Conservation (phyloP, 2,329 filamentous ascomycete species). For the Alternaria triticina region DNA sequence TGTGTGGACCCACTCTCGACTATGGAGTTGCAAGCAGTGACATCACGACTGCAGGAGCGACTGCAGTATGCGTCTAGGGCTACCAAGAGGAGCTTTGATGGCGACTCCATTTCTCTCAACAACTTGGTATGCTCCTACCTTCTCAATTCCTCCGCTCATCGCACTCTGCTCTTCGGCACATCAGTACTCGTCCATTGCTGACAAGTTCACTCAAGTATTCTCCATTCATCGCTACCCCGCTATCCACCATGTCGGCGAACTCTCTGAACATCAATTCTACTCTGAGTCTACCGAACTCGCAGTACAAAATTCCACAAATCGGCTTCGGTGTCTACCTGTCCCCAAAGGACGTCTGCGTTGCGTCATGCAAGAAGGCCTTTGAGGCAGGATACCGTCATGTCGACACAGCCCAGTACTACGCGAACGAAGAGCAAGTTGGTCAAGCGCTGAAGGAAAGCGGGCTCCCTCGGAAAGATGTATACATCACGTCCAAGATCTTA, state of each 20-base stretch:
- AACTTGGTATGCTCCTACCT: conserved; percentile 15
- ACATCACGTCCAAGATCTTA: conserved; percentile 74
- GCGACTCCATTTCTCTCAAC: background rate
- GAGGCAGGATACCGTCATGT: conserved; percentile 67
- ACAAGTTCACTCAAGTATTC: conserved; percentile 7
- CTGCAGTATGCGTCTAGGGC: conserved; percentile 7
- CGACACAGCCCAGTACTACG: conserved; percentile 73
- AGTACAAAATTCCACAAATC: conserved; percentile 66
- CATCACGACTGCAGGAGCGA: conserved; percentile 22
- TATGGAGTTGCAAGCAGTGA: conserved; percentile 16
- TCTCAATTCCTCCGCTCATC: conserved; percentile 2
- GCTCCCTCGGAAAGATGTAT: conserved; percentile 65
- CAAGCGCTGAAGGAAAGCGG: conserved; percentile 65
- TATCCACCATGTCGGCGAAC: conserved; percentile 20
- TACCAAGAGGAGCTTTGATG: background rate
- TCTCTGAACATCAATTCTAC: conserved; percentile 54
- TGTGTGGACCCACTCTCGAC: conserved; percentile 6
- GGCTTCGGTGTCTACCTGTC: conserved; percentile 76
- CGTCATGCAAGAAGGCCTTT: conserved; percentile 66
- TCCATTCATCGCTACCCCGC: conserved; percentile 12
- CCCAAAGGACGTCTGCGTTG: conserved; percentile 59
- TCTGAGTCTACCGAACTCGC: conserved; percentile 58
- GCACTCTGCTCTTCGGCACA: conserved; percentile 2
- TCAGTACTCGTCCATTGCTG: conserved; percentile 5
- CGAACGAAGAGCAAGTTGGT: conserved; percentile 72